Base-by-base conservation (phyloP, 306 rosid species). In the Vicia faba region DNA sequence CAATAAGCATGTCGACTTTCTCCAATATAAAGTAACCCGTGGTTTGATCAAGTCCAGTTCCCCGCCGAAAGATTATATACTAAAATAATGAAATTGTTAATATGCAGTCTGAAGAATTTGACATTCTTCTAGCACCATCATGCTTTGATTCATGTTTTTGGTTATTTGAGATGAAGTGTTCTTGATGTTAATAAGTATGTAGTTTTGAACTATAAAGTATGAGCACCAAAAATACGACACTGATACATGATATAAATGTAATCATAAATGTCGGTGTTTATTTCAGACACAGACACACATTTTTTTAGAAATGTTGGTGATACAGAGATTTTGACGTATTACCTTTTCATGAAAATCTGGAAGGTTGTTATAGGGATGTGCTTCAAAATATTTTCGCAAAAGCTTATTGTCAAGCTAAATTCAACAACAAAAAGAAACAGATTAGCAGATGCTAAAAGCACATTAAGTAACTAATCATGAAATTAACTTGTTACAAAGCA, bases 261-360 rank as follows among this genome's bases (percentile, higher is more conserved):
- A 28, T 28, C 31, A 28, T 5, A 28, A 28, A 2, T 31, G 36
- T 31, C 36, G 0, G 25, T 31, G n/a, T n/a, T n/a, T n/a, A n/a
- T n/a, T n/a, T n/a, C n/a, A n/a, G n/a, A n/a, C n/a, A 20, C 23
- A 20, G 23, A 20, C 23, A 20, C 23, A n/a, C n/a, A n/a, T 20
- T 20, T 20, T 20, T 20, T 20, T 20, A 20, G 23, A 25, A 25
- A 3, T 0, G 36, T 29, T 8, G 36, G 36, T 31, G 8, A 0
- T 31, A 31, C 8, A 31, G 36, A 31, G 7, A 1, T 33, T 33
- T 73, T 51, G 35, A 59, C 61, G 46, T 8, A 50, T 70, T 87
- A 92, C 98, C 96, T 89, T 89, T 36, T 92, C 96, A 35, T 75
- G 53, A 78, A 92, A 92, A 76, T 80, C 81, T 59, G 98, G 96